A percentile compares a stretch with the other conserved stretches of the same genome.
Conservation (phyloP, 2,329 filamentous ascomycete species). For the Periconia sp. region DNA sequence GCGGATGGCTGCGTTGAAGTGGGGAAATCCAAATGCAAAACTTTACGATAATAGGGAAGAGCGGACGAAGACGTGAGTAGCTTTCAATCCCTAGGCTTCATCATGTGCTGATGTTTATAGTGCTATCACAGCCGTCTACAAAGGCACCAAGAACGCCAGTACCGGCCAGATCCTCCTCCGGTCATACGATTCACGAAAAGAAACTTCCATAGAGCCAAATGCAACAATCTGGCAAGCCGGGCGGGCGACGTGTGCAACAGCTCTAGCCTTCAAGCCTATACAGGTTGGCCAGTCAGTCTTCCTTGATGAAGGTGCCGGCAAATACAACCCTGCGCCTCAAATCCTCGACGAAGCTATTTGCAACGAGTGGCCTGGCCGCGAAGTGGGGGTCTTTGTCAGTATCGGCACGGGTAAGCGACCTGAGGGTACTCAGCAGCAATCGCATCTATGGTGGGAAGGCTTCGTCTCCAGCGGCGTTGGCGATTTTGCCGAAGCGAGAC, state of each 20-base stretch:
- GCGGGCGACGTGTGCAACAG: constrained; percentile 89
- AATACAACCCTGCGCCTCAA: constrained; percentile 87
- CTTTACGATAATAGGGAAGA: constrained; percentile 89
- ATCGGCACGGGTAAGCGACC: constrained; percentile 91
- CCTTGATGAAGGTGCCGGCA: constrained; percentile 88
- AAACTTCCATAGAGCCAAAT: constrained; percentile 87
- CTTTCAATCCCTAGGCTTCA: neutral
- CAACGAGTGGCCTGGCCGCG: constrained; percentile 94
- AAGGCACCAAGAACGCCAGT: constrained; percentile 73
- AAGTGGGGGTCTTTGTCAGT: constrained; percentile 90
- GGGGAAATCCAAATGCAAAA: constrained; percentile 82
- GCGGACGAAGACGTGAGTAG: constrained; percentile 86
- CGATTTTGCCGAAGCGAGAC: constrained; percentile 88
- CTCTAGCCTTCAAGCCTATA: constrained; percentile 93
- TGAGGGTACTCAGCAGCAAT: constrained; percentile 69
- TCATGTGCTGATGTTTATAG: constrained; percentile 54
- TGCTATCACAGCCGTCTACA: constrained; percentile 88
- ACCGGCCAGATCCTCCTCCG: constrained; percentile 74
- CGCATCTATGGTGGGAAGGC: constrained; percentile 89
- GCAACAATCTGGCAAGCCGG: constrained; percentile 98
- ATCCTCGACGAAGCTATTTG: constrained; percentile 87
- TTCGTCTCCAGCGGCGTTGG: constrained; percentile 75
- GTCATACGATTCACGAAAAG: constrained; percentile 93
- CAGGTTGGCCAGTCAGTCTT: constrained; percentile 93
- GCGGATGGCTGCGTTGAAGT: constrained; percentile 57